Evolutionary conservation across 352 stramenopile species (phyloP).

Genomic region (Pythium periplocum): DNA sequence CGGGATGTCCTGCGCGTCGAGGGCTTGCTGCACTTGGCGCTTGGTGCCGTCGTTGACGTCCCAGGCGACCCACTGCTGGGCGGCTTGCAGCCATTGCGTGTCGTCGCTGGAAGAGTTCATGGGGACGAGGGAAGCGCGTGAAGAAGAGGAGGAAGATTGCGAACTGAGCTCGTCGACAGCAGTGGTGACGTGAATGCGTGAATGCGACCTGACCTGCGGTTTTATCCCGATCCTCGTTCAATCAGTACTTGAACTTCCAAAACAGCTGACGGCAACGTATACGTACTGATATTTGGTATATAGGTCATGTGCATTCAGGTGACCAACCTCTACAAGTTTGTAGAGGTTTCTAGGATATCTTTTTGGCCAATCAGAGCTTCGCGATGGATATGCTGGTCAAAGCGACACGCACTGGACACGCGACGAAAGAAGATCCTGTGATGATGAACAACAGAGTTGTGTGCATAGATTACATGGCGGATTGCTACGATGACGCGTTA

Average conservation of each 20-base stretch:
- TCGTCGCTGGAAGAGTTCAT: constrained; percentile 9
- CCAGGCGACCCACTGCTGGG: constrained; percentile 79
- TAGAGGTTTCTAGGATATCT: too few relatives aligned
- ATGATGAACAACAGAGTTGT: too few relatives aligned
- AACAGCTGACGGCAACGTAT: not conserved
- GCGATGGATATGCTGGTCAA: too few relatives aligned
- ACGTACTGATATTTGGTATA: constrained; percentile 16
- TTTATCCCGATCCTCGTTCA: constrained; percentile 1
- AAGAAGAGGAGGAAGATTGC: not conserved
- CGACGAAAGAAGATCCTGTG: too few relatives aligned
- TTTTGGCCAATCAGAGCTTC: too few relatives aligned
- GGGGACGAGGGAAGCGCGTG: not conserved
- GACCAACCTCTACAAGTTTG: too few relatives aligned
- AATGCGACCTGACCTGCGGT: not conserved
- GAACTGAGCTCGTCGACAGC: too few relatives aligned
- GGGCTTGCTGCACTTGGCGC: constrained; percentile 49
- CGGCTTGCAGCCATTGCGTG: constrained; percentile 43
- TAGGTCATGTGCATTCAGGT: constrained; percentile 20
- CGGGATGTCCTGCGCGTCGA: constrained; percentile 43
- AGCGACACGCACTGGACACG: too few relatives aligned
- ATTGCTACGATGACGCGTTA: too few relatives aligned
- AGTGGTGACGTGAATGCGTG: not conserved
- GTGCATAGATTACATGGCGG: too few relatives aligned
- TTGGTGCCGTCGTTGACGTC: constrained; percentile 83
- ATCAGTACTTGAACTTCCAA: constrained; percentile 17